Base-by-base conservation (phyloP, 2,329 filamentous ascomycete genomes). In the Botryotinia globosa region DNA sequence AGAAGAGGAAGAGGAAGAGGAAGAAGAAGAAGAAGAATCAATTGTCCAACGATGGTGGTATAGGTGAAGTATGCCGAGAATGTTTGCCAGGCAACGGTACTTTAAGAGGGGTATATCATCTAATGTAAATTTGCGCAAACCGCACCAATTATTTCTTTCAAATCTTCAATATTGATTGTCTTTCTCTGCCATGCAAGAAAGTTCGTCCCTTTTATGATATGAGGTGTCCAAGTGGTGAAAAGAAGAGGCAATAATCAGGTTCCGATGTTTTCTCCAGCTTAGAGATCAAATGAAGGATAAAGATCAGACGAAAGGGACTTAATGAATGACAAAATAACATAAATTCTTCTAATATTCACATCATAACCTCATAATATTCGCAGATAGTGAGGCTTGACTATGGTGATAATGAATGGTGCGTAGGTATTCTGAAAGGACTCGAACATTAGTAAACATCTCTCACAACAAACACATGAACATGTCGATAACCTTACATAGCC, bases 41-140 rank as follows among this genome's bases (percentile, higher is more conserved):
- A 48, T 58, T 56, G 44, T 56, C 69, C 65, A 48, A 44, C 29
- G 34, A 25, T 54, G 68, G 48, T 44, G 42, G 58, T 67, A 56
- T 61, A 62, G 32, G 72, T 70, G 73, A 66, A 54, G 25, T 39
- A 25, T 37, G 44, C 37, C 64, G 45, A 66, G 64, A 37, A 62
- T 65, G 12, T 67, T 29, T 42, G 42, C 70, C 66, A 76, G 73
- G 74, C 74, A 74, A 29, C 74, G 72, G 66, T 72, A n/a, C 14
- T 48, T 39, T 25, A n/a, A 16, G 61, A 45, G 37, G 48, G 42
- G 9, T 18, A n/a, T 18, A 54, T 66, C 64, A 66, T 37, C 45
- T 54, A n/a, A 66, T n/a, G 32, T 66, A 16, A 66, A 66, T 34
- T 29, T 29, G 34, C 34, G 64, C 12, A 7, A 25, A 59, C 66